Percentiles rank a stretch among this genome's conserved stretches.
Conservation (phyloP, 1,284 basidiomycete genomes). For the Rhodotorula sp. region DNA sequence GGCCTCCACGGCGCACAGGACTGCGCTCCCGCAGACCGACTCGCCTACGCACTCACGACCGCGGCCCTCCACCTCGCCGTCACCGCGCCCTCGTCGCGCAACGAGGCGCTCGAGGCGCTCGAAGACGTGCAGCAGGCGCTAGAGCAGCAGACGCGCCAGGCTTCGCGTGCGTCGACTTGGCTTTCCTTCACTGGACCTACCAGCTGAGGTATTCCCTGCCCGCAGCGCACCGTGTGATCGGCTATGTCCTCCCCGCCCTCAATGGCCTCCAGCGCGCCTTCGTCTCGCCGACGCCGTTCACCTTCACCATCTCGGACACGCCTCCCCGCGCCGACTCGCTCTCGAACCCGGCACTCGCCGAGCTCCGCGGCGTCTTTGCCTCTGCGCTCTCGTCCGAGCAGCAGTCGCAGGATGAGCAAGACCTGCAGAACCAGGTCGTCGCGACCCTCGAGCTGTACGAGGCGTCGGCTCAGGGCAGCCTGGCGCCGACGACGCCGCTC, state of each 20-base stretch:
- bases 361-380: slow-evolving; percentile 59
- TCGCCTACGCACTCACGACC: slow-evolving; percentile 71
- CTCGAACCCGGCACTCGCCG: slow-evolving; percentile 61
- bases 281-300: slow-evolving; percentile 45
- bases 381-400: slow-evolving; percentile 40
- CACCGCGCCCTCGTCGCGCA: slow-evolving; percentile 59
- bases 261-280: slow-evolving; percentile 84
- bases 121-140: slow-evolving; percentile 63
- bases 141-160: slow-evolving; percentile 46
- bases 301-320: slow-evolving; percentile 54
- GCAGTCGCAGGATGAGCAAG: too few species aligned
- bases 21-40: slow-evolving; percentile 75
- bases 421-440: slow-evolving; percentile 4
- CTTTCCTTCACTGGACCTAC: slow-evolving; percentile 16
- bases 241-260: slow-evolving; percentile 74
- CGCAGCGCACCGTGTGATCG: slow-evolving; percentile 68
- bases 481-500: slow-evolving; percentile 82
- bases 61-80: slow-evolving; percentile 68
- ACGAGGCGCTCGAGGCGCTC: slow-evolving; percentile 52
- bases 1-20: slow-evolving; percentile 51
- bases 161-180: slow-evolving; percentile 47
- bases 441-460: slow-evolving; percentile 77
- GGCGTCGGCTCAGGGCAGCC: slow-evolving; percentile 51
- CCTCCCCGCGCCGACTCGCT: slow-evolving; percentile 59
- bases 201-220: background rate